Evolutionary conservation across 2,329 filamentous ascomycete species (phyloP).

Genomic region (Paracoccidioides lutzii): DNA sequence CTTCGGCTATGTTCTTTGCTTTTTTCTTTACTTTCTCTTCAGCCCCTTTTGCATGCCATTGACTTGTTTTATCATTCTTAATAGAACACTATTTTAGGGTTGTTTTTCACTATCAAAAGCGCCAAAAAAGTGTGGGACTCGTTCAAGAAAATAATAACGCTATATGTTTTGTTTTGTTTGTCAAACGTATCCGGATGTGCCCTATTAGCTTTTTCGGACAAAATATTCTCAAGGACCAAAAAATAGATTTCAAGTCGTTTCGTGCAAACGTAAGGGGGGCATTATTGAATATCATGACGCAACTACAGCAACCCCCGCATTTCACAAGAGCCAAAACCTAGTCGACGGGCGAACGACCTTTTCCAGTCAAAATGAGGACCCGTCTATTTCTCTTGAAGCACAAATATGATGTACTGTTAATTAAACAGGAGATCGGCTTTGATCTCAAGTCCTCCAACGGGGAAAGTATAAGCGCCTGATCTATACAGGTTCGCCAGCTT

Average conservation of each 20-base stretch:
- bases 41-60: neutral
- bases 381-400: too few relatives aligned
- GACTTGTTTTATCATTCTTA: neutral
- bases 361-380: too few relatives aligned
- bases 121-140: neutral
- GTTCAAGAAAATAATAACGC: neutral
- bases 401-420: too few relatives aligned
- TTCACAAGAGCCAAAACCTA: too few relatives aligned
- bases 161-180: neutral
- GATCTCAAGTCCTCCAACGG: too few relatives aligned
- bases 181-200: neutral
- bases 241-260: neutral
- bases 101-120: neutral
- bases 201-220: too few relatives aligned
- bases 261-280: neutral
- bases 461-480: too few relatives aligned
- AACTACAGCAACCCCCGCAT: neutral
- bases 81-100: neutral
- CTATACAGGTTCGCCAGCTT: too few relatives aligned
- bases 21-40: neutral
- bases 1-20: neutral
- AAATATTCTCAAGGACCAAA: too few relatives aligned
- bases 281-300: neutral
- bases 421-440: too few relatives aligned
- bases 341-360: too few relatives aligned